phyloP scores from a whole-genome alignment of 2,329 filamentous ascomycete genomes.

The Trichoderma brevicompactum region DNA sequence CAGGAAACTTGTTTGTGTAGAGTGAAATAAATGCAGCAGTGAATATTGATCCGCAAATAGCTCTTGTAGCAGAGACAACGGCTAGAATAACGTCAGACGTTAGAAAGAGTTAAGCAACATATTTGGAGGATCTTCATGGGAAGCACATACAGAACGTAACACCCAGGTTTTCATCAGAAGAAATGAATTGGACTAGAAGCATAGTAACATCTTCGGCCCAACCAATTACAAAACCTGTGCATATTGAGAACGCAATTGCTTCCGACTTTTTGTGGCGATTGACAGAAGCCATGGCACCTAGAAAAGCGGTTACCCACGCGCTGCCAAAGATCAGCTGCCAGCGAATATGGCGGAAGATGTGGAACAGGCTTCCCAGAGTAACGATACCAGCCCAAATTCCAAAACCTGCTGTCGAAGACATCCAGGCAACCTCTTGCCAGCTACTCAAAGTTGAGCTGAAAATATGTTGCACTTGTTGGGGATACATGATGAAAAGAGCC shows the following conservation, averaged over 20 bases:
- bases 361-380: neutral
- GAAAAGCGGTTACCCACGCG: neutral
- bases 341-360: neutral
- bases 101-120: neutral
- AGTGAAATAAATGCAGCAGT: neutral
- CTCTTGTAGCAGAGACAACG: neutral
- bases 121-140: neutral
- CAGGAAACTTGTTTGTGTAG: neutral
- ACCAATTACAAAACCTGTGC: neutral
- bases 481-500: neutral
- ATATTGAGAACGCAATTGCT: neutral
- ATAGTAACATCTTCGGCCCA: neutral
- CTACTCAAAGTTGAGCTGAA: neutral
- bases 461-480: neutral
- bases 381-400: neutral
- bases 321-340: neutral
- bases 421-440: neutral
- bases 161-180: neutral
- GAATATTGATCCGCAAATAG: neutral
- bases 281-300: neutral
- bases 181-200: neutral
- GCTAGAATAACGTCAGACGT: neutral
- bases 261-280: neutral
- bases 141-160: neutral
- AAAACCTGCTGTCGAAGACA: neutral